Conservation (phyloP, 2,329 filamentous ascomycete species). For the Alternaria arborescens region DNA sequence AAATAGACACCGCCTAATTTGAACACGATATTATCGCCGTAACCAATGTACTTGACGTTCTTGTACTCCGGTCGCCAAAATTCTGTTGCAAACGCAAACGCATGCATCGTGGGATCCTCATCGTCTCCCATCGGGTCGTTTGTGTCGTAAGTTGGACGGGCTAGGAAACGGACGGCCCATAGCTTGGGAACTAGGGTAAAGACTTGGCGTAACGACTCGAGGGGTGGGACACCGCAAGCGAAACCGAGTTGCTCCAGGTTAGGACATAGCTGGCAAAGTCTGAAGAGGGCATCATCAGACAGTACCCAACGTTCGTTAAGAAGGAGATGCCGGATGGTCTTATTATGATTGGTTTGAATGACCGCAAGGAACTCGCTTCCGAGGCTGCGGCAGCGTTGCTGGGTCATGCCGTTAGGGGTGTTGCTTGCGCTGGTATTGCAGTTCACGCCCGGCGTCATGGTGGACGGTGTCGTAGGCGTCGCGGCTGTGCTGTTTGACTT, state of each 20-base stretch:
- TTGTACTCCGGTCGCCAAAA: slow-evolving; percentile 46
- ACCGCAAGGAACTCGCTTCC: slow-evolving; percentile 60
- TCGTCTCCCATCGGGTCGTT: slow-evolving; percentile 35
- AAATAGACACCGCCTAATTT: slow-evolving; percentile 46
- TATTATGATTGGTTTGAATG: slow-evolving; percentile 62
- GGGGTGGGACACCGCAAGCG: slow-evolving; percentile 63
- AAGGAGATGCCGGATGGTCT: slow-evolving; percentile 64
- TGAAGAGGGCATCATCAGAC: slow-evolving; percentile 57
- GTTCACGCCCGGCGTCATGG: slow-evolving; percentile 29
- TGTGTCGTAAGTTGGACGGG: slow-evolving; percentile 36
- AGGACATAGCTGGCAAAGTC: slow-evolving; percentile 63
- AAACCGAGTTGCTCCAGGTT: slow-evolving; percentile 67
- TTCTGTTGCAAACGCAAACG: slow-evolving; percentile 44
- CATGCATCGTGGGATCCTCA: slow-evolving; percentile 44
- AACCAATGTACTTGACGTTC: slow-evolving; percentile 50
- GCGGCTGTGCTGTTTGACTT: slow-evolving; percentile 37
- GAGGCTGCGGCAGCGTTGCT: slow-evolving; percentile 46
- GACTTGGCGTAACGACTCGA: slow-evolving; percentile 46
- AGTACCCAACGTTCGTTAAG: slow-evolving; percentile 65
- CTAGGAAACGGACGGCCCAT: slow-evolving; percentile 52
- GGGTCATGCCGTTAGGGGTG: slow-evolving; percentile 32
- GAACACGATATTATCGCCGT: slow-evolving; percentile 50
- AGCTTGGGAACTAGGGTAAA: slow-evolving; percentile 52
- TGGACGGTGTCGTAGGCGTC: slow-evolving; percentile 42
- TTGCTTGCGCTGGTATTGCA: slow-evolving; percentile 27